Conservation (phyloP, 768 basidiomycete genomes). For the Russula griseocarnosa region DNA sequence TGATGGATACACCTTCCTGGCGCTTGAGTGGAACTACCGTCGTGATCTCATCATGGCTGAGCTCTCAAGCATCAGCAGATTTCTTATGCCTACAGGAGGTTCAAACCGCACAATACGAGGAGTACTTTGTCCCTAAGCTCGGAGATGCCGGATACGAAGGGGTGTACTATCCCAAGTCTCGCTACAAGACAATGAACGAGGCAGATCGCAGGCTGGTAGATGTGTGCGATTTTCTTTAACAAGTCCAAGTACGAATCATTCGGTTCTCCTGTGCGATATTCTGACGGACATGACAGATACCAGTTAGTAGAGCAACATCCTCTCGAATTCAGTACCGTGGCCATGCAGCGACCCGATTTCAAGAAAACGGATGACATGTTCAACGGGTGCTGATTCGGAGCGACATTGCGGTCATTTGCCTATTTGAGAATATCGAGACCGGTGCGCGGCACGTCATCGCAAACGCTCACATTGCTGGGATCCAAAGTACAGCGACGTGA, state of each 20-base stretch:
- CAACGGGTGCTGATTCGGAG: slow-evolving; percentile 96
- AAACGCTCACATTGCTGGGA: slow-evolving; percentile 96
- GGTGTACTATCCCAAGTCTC: slow-evolving; percentile 85
- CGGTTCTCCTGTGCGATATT: background rate
- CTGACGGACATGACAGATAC: slow-evolving; percentile 51
- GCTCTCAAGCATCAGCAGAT: slow-evolving; percentile 78
- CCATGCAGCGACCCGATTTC: slow-evolving; percentile 89
- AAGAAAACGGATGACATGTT: slow-evolving; percentile 99
- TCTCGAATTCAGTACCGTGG: slow-evolving; percentile 88
- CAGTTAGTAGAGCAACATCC: slow-evolving; percentile 89
- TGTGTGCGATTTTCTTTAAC: slow-evolving; percentile 94
- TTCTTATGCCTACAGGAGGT: slow-evolving; percentile 95
- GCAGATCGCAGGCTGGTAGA: slow-evolving; percentile 85
- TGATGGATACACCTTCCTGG: slow-evolving; percentile 97
- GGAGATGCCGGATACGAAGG: slow-evolving; percentile 81
- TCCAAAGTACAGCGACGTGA: slow-evolving; percentile 88
- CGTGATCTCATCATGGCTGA: slow-evolving; percentile 85
- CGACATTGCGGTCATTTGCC: slow-evolving; percentile 82
- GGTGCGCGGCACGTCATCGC: slow-evolving; percentile 86
- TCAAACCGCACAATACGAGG: slow-evolving; percentile 87
- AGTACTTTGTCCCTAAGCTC: slow-evolving; percentile 77
- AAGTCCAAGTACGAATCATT: slow-evolving; percentile 62
- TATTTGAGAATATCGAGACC: slow-evolving; percentile 82
- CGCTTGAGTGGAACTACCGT: slow-evolving; percentile 91
- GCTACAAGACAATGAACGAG: slow-evolving; percentile 89